These are phyloP conservation scores for Stachybotrys chartarum DNA, from an alignment of 2,329 filamentous ascomycete genomes.

Conservation along the genomic window DNA sequence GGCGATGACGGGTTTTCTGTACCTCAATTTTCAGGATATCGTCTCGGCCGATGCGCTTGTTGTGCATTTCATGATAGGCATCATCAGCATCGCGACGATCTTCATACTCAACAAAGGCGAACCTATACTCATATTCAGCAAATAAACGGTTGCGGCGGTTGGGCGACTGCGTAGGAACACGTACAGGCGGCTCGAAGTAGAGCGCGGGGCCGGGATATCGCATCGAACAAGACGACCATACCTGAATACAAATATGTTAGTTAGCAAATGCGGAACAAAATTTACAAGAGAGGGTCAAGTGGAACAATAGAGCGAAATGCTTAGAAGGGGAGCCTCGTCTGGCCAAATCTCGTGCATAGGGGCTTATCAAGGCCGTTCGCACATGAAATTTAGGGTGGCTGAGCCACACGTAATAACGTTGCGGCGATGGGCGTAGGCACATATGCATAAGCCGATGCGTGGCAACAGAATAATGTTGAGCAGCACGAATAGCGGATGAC, in stretches of 20 bases:
- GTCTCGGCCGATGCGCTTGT: constrained; percentile 94
- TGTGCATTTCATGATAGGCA: constrained; percentile 99
- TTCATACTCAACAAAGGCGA: constrained; percentile 99
- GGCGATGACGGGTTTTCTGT: too few species aligned
- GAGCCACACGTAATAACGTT: constrained; percentile 5
- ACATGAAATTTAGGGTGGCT: neutral
- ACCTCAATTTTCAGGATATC: constrained; percentile 98
- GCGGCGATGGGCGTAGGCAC: constrained; percentile 11
- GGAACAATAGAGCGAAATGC: too few species aligned
- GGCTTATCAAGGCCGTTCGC: neutral
- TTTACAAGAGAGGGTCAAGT: too few species aligned
- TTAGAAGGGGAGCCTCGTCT: constrained; percentile 10
- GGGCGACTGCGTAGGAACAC: constrained; percentile 29
- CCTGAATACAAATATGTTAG: constrained; percentile 37
- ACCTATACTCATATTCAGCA: constrained; percentile 39
- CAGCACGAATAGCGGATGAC: constrained; percentile 16
- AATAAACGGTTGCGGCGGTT: neutral
- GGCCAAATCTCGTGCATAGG: neutral
- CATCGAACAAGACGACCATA: constrained; percentile 97
- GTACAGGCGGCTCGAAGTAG: constrained; percentile 90
- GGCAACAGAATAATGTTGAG: constrained; percentile 5
- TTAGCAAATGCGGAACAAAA: constrained; percentile 9
- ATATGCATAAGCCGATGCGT: constrained; percentile 13
- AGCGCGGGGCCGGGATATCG: constrained; percentile 94
- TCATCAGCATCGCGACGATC: constrained; percentile 97